Base-by-base conservation (phyloP, 352 stramenopile species). In the Phytophthora palmivora region DNA sequence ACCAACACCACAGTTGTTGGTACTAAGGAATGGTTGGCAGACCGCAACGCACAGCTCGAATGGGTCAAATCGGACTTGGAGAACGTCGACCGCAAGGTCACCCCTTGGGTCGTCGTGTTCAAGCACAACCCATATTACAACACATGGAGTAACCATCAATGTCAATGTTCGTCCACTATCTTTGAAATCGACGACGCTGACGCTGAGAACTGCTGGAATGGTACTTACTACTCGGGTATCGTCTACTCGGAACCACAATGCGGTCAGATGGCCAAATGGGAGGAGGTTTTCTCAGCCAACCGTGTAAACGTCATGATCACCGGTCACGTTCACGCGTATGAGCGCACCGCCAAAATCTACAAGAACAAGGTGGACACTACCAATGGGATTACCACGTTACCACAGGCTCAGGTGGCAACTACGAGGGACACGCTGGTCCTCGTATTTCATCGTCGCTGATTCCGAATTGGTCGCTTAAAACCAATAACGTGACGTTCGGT, bases 61-160 rank as follows among this genome's bases (percentile, higher is more conserved):
- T 97, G 85, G 76, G 66, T 96, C 30, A 71, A 90, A 44, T 49
- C 59, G 11, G 84, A 94, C 54, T 63, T 97, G 24, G 22, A 65
- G 38, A 55, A 10, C 14, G 76, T 97, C 0, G 76, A 97, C 70
- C 67, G 89, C 46, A 77, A 21, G 3, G 38, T 73, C 11, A 95
- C 84, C 2, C 91, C 91, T 18, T 97, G 89, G 89, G 58, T 96
- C 4, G 56, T 96, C 22, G 55, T 97, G 14, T 78, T 94, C 53
- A 77, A 76, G 21, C 88, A 97, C 67, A 77, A 83, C 39, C 81
- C 83, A 3, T 87, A 58, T 38, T 91, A 91, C 68, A 89, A 87
- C 63, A 79, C 65, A 18, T 90, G 83, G 74, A 65, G 36, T 11
- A 72, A 79, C 49, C 83, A 91, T 58, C 77, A 91, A 58, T 83